Percentiles rank a stretch among this genome's conserved stretches.
phyloP scores from a whole-genome alignment of 2,329 filamentous ascomycete species.

The Geosmithia morbida region DNA sequence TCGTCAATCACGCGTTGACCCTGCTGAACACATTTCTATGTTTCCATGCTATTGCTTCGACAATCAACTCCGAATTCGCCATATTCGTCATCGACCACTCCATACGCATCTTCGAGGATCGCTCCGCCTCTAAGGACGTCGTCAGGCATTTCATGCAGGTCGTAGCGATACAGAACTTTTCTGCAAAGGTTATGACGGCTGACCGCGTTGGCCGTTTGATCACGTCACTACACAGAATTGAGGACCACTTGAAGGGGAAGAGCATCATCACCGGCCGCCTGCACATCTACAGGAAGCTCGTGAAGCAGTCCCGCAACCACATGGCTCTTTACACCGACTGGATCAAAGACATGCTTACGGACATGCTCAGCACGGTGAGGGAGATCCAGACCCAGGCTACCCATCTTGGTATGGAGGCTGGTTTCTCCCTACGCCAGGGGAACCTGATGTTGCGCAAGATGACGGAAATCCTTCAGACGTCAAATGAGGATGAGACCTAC shows the following conservation, averaged over 20 bases:
- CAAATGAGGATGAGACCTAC: slow-evolving; percentile 41
- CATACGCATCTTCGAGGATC: slow-evolving; percentile 58
- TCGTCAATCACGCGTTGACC: slow-evolving; percentile 65
- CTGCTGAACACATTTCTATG: slow-evolving; percentile 66
- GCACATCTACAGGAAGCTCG: slow-evolving; percentile 61
- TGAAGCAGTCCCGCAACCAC: slow-evolving; percentile 53
- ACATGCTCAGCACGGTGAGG: slow-evolving; percentile 64
- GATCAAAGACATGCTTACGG: slow-evolving; percentile 69
- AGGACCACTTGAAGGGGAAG: slow-evolving; percentile 62
- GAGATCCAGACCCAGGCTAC: slow-evolving; percentile 68
- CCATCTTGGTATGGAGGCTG: slow-evolving; percentile 55
- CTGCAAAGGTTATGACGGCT: slow-evolving; percentile 56
- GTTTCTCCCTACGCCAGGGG: slow-evolving; percentile 55
- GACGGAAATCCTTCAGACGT: slow-evolving; percentile 44
- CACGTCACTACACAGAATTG: slow-evolving; percentile 54
- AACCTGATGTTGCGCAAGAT: slow-evolving; percentile 52
- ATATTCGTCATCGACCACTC: slow-evolving; percentile 69
- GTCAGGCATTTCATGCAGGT: slow-evolving; percentile 69
- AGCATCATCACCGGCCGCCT: slow-evolving; percentile 67
- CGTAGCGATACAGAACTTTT: slow-evolving; percentile 67
- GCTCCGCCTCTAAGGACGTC: slow-evolving; percentile 58
- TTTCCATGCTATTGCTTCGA: slow-evolving; percentile 54
- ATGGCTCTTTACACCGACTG: slow-evolving; percentile 66
- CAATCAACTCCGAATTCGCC: slow-evolving; percentile 65
- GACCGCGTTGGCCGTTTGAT: slow-evolving; percentile 60